Evolutionary conservation across 2,329 filamentous ascomycete species (phyloP), one percentile per base, ranked within the genome.

Genomic region (Fusarium nygamai): DNA sequence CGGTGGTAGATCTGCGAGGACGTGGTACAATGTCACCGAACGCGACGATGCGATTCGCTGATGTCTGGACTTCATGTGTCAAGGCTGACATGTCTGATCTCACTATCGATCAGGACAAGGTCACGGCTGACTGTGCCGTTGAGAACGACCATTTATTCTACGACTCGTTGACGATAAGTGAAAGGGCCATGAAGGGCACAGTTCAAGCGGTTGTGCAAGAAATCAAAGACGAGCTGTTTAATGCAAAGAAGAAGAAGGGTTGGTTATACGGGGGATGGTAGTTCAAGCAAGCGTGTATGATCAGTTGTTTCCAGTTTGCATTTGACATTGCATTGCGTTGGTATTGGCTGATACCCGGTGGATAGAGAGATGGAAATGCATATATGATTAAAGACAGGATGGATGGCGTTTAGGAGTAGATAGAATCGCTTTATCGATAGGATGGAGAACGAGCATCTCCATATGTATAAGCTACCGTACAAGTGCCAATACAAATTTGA

Each of bases 61-160:
- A 88, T 50, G 83, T 87, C 5, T 81, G 79, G 79, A 81, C 79
- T 54, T 83, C 87, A 1, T 89, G 87, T 58, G 68, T 84, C 33
- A 78, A 78, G 29, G 66, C 41, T 3, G 59, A 67, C 19, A 75
- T 69, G 13, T 60, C 65, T 29, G 72, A 75, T 43, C 53, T 73
- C 19, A 57, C 65, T 3, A 56, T 76, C 13, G 64, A 76, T 31
- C 59, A 63, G 54, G 44, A 71, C 20, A 61, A 64, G 24, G 47
- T 65, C 11, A 31, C 29, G 12, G 50, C 51, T 24, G 69, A 76
- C 33, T 90, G 88, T 74, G 78, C 83, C 6, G 76, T 79, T 7
- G 86, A 86, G 4, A 80, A 85, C 20, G 81, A 85, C 19, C 86
- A 88, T 67, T 80, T 91, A 6, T 90, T 89, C 77, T 87, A 85